Conservation (phyloP, 106 monocot species). For the Dendrobium huoshanense region DNA sequence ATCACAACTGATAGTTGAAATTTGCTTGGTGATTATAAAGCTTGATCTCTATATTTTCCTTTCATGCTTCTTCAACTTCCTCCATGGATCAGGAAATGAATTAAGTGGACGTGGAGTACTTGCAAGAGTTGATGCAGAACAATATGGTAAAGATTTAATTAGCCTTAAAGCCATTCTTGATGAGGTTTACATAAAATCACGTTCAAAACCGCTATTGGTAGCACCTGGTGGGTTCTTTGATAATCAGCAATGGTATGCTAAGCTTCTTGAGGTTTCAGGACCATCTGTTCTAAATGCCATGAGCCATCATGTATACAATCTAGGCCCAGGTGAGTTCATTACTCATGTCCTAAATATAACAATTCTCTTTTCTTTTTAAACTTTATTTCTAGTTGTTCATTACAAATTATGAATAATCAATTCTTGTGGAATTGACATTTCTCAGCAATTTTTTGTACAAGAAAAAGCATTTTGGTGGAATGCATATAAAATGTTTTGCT, state of each 20-base stretch:
- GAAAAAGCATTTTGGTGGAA: no score
- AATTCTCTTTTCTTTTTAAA: no score
- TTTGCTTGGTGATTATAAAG: not conserved
- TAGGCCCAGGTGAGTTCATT: conserved; percentile 62
- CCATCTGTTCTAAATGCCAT: conserved; percentile 52
- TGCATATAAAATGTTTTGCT: no score
- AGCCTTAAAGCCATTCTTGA: conserved; percentile 42
- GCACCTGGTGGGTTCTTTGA: conserved; percentile 96
- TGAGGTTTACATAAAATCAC: conserved; percentile 40
- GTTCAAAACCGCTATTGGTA: conserved; percentile 39
- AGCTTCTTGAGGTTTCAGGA: conserved; percentile 77
- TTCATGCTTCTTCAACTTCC: not conserved
- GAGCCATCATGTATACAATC: conserved; percentile 90
- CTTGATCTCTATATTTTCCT: not conserved
- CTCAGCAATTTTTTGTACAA: no score
- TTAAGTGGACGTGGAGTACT: conserved; percentile 70
- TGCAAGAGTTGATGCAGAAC: conserved; percentile 49
- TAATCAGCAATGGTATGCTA: conserved; percentile 64
- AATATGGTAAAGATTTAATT: conserved; percentile 73
- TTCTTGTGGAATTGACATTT: no score
- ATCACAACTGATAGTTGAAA: not conserved
- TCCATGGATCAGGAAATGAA: conserved; percentile 70
- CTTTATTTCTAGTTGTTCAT: no score
- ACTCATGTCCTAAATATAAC: not conserved
- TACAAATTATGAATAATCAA: no score